phyloP scores from a whole-genome alignment of 2,329 filamentous ascomycete species.

The Cordyceps cicadae region DNA sequence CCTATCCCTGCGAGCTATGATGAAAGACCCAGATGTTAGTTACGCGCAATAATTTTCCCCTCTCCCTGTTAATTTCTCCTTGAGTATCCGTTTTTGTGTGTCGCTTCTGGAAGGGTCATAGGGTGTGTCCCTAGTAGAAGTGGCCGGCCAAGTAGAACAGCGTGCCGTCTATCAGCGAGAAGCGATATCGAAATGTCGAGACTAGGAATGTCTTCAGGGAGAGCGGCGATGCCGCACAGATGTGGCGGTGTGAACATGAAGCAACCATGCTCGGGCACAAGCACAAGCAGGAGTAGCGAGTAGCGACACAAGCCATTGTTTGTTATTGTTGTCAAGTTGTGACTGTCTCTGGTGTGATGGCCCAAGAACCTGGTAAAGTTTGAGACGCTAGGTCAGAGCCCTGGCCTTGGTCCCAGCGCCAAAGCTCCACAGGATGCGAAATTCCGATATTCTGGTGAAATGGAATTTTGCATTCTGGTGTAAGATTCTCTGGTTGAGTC shows the following conservation, averaged over 20 bases:
- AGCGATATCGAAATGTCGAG: neutral
- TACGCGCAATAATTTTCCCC: neutral
- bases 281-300: neutral
- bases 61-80: neutral
- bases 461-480: neutral
- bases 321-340: conserved; percentile 1
- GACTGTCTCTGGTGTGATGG: neutral
- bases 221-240: neutral
- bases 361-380: neutral
- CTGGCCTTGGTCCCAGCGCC: conserved; percentile 4
- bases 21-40: neutral
- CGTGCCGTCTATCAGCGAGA: neutral
- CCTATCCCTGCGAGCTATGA: conserved; percentile 4
- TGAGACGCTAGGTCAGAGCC: conserved; percentile 10
- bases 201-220: neutral
- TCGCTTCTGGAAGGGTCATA: neutral
- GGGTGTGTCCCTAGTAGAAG: neutral
- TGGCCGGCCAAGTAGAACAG: neutral
- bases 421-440: conserved; percentile 4
- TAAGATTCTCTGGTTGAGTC: neutral
- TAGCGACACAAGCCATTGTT: conserved; percentile 1
- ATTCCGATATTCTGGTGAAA: conserved; percentile 1
- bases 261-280: too few species aligned
- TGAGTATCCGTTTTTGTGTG: neutral
- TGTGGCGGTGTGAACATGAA: conserved; percentile 5